Percentiles rank a stretch among this genome's conserved stretches.
These are phyloP conservation scores for Zea luxurians DNA, from an alignment of 176 grass and related monocot species.

Conservation along the genomic window DNA sequence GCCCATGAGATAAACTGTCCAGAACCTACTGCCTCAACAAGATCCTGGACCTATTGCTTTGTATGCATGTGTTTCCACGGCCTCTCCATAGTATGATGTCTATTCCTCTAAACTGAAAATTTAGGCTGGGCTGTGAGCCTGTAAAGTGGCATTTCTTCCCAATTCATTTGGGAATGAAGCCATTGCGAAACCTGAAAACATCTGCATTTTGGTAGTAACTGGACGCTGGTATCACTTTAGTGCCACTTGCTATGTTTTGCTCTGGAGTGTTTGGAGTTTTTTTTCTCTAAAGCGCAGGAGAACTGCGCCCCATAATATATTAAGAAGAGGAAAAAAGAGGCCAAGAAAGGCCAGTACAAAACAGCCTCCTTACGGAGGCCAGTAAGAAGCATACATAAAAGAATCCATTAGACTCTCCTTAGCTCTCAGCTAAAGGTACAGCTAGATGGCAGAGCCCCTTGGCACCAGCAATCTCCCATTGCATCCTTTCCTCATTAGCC, in stretches of 20 bases:
- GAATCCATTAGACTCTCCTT: too few species aligned
- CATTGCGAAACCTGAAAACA: not conserved
- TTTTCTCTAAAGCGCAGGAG: too few species aligned
- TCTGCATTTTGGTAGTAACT: not conserved
- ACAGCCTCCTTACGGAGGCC: too few species aligned
- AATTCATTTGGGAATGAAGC: not conserved
- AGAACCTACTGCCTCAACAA: slow-evolving; percentile 1
- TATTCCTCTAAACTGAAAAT: slow-evolving; percentile 28
- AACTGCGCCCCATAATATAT: too few species aligned
- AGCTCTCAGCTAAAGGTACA: too few species aligned
- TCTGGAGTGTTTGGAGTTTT: not conserved
- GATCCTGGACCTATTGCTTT: slow-evolving; percentile 17
- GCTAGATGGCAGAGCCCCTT: too few species aligned
- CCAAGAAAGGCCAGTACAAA: too few species aligned
- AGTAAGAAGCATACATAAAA: too few species aligned
- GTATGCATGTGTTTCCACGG: not conserved
- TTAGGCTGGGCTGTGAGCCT: not conserved
- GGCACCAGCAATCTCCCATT: too few species aligned
- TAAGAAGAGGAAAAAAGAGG: too few species aligned
- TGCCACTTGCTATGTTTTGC: not conserved
- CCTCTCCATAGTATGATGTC: not conserved
- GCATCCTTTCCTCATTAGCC: too few species aligned
- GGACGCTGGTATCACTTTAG: not conserved
- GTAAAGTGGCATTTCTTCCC: not conserved
- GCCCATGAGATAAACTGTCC: not conserved